phyloP scores from a whole-genome alignment of 2,329 filamentous ascomycete genomes.

The Monilinia polystroma region DNA sequence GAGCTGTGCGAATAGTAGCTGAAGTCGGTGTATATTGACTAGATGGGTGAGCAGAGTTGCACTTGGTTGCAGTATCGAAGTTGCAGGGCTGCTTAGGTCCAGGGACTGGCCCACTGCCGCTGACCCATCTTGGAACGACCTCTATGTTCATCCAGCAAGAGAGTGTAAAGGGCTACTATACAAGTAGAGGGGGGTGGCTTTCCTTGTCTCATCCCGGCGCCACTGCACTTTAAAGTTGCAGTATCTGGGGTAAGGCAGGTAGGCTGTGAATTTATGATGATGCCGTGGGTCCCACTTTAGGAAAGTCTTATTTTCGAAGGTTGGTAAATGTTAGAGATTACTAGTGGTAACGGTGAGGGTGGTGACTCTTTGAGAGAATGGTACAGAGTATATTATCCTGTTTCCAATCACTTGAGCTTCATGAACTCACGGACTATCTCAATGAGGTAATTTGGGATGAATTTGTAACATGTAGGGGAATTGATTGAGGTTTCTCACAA shows the following conservation, averaged over 20 bases:
- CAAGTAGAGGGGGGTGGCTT: constrained; percentile 38
- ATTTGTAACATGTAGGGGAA: constrained; percentile 35
- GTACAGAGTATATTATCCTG: constrained; percentile 12
- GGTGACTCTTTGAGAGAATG: background rate
- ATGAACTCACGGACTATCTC: constrained; percentile 26
- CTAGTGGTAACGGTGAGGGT: constrained; percentile 1
- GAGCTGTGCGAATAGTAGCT: constrained; percentile 23
- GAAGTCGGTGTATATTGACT: constrained; percentile 15
- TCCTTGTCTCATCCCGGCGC: constrained; percentile 37
- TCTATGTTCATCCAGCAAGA: constrained; percentile 35
- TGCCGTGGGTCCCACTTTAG: constrained; percentile 26
- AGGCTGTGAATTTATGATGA: constrained; percentile 32
- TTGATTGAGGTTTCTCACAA: constrained; percentile 26
- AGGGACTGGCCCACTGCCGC: constrained; percentile 20
- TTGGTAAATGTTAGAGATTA: constrained; percentile 8
- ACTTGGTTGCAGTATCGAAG: constrained; percentile 26
- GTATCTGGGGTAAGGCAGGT: constrained; percentile 37
- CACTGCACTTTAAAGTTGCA: constrained; percentile 31
- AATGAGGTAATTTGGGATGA: constrained; percentile 17
- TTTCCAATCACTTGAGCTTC: constrained; percentile 21
- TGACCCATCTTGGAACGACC: constrained; percentile 29
- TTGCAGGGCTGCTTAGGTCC: constrained; percentile 22
- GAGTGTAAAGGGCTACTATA: constrained; percentile 14
- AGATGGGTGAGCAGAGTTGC: constrained; percentile 21
- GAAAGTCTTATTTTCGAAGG: background rate